These are phyloP conservation scores for Phytophthora cactorum DNA, from an alignment of 352 stramenopile genomes.

Conservation along the genomic window DNA sequence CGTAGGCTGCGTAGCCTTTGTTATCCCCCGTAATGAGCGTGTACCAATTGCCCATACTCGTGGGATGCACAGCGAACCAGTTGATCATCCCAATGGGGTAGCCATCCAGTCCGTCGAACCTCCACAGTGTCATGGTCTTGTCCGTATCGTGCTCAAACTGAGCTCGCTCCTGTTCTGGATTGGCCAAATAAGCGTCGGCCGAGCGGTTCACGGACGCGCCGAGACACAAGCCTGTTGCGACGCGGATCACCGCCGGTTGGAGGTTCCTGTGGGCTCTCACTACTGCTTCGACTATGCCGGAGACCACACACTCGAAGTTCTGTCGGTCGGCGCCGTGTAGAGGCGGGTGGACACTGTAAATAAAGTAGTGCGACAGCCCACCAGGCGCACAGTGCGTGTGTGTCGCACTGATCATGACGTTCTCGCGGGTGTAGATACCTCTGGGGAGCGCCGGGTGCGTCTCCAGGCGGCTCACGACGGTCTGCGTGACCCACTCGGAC, in stretches of 20 bases:
- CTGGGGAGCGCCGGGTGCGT: slow-evolving; percentile 47
- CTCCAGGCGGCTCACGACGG: slow-evolving; percentile 70
- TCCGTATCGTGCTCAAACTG: slow-evolving; percentile 89
- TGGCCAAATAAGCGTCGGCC: slow-evolving; percentile 89
- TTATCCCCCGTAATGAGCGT: slow-evolving; percentile 94
- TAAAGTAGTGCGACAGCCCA: slow-evolving; percentile 92
- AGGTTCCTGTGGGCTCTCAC: slow-evolving; percentile 80
- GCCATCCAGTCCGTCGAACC: slow-evolving; percentile 81
- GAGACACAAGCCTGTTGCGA: slow-evolving; percentile 69
- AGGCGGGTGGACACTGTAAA: slow-evolving; percentile 89
- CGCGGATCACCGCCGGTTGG: slow-evolving; percentile 63
- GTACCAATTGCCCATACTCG: slow-evolving; percentile 94
- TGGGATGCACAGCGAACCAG: slow-evolving; percentile 94
- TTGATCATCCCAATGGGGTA: slow-evolving; percentile 92
- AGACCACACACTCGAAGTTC: slow-evolving; percentile 92
- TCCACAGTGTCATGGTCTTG: slow-evolving; percentile 93
- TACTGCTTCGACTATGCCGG: slow-evolving; percentile 87
- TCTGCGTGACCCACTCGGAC: slow-evolving; percentile 88
- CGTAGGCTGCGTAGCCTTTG: slow-evolving; percentile 91
- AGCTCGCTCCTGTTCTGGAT: slow-evolving; percentile 81
- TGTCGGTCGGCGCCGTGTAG: slow-evolving; percentile 75
- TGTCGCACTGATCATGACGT: slow-evolving; percentile 91
- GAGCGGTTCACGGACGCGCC: slow-evolving; percentile 91
- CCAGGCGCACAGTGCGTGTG: slow-evolving; percentile 93
- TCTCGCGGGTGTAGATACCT: slow-evolving; percentile 67